These are phyloP conservation scores for Phytophthora capsici DNA, from an alignment of 352 stramenopile species.

Conservation along the genomic window DNA sequence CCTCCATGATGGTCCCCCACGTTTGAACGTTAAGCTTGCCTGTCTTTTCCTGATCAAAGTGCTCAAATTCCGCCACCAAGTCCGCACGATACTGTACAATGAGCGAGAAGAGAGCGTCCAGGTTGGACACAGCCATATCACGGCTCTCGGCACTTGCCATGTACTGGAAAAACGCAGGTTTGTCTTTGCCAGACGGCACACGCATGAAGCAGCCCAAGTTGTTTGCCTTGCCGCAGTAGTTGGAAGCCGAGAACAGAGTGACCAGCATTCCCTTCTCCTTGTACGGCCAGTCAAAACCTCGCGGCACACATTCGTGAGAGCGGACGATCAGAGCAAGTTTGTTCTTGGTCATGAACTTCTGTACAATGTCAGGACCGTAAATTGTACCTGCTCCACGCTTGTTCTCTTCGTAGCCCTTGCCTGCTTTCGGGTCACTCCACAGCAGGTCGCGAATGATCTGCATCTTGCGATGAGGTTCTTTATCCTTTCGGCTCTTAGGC, in stretches of 20 bases:
- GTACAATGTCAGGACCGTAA: conserved; percentile 78
- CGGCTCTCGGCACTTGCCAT: conserved; percentile 84
- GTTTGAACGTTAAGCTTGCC: conserved; percentile 52
- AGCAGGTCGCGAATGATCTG: conserved; percentile 81
- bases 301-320: conserved; percentile 85
- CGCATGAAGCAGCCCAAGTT: conserved; percentile 89
- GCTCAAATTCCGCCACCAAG: conserved; percentile 67
- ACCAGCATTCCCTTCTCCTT: conserved; percentile 86
- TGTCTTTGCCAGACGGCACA: conserved; percentile 70
- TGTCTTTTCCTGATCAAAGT: conserved; percentile 48
- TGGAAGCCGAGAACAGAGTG: conserved; percentile 88
- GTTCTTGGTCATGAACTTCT: conserved; percentile 90
- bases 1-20: conserved; percentile 79
- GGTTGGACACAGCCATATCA: conserved; percentile 82
- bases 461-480: conserved; percentile 66
- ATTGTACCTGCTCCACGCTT: conserved; percentile 80
- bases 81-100: conserved; percentile 79
- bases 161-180: conserved; percentile 89
- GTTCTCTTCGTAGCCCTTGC: conserved; percentile 81
- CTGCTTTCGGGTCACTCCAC: conserved; percentile 79
- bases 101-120: conserved; percentile 87
- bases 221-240: conserved; percentile 88
- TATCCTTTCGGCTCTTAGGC: conserved; percentile 57
- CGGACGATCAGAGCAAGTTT: conserved; percentile 82
- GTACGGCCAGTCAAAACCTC: conserved; percentile 84